A percentile compares a stretch with the other conserved stretches of the same genome.
phyloP scores from a whole-genome alignment of 306 rosid species.

The Benincasa hispida region DNA sequence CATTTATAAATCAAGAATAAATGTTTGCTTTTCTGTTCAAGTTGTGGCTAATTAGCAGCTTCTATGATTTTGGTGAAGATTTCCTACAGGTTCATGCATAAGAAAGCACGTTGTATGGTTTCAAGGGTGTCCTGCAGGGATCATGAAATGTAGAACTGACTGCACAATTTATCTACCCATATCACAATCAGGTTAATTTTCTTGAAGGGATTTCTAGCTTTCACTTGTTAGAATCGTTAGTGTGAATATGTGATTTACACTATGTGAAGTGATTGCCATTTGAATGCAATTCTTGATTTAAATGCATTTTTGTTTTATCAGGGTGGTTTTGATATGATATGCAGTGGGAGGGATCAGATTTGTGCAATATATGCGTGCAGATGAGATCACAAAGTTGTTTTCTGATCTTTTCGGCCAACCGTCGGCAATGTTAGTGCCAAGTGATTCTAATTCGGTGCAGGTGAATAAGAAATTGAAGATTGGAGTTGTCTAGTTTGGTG shows the following conservation, averaged over 20 bases:
- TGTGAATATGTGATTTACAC: not conserved
- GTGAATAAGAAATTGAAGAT: slow-evolving; percentile 50
- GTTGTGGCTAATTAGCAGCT: too few relatives aligned
- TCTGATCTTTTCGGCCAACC: slow-evolving; percentile 84
- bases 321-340: slow-evolving; percentile 99
- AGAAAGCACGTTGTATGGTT: slow-evolving; percentile 75
- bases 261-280: too few relatives aligned
- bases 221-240: not conserved
- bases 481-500: slow-evolving; percentile 92
- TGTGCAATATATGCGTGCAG: slow-evolving; percentile 13
- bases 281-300: too few relatives aligned
- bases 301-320: too few relatives aligned
- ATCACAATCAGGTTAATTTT: slow-evolving; percentile 62
- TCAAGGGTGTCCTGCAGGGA: slow-evolving; percentile 95
- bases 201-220: not conserved
- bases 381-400: slow-evolving; percentile 87
- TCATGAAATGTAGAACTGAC: slow-evolving; percentile 79
- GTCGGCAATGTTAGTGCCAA: slow-evolving; percentile 47
- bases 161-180: slow-evolving; percentile 66
- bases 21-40: too few relatives aligned
- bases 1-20: too few relatives aligned
- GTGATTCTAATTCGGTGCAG: slow-evolving; percentile 18
- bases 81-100: too few relatives aligned
- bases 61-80: too few relatives aligned
- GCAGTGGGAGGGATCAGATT: slow-evolving; percentile 98